A percentile compares a stretch with the other conserved stretches of the same genome.
These are phyloP conservation scores for Coemansia sp. DNA, from an alignment of 192 early-diverging fungal genomes.

Conservation along the genomic window DNA sequence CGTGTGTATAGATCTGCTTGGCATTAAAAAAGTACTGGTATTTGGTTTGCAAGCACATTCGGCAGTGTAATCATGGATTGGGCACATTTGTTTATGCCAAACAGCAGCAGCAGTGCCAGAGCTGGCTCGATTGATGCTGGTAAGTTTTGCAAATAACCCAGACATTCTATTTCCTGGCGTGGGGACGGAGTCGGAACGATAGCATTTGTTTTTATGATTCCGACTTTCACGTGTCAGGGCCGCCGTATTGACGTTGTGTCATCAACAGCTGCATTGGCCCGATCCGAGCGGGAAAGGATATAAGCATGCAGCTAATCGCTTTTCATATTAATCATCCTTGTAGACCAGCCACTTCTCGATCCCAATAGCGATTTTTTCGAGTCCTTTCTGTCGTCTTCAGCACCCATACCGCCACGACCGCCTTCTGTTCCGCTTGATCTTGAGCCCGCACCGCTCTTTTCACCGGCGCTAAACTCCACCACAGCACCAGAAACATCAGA, in stretches of 20 bases:
- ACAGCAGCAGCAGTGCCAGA: constrained; percentile 13
- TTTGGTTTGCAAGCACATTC: too few species aligned
- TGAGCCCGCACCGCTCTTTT: constrained; percentile 40
- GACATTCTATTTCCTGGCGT: too few species aligned
- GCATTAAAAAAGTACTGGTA: too few species aligned
- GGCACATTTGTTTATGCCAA: constrained; percentile 43
- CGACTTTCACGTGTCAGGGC: constrained; percentile 15
- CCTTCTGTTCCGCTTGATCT: constrained; percentile 49
- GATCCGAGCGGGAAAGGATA: too few species aligned
- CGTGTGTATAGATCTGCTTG: too few species aligned
- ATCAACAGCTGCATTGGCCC: too few species aligned
- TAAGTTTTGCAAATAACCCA: constrained; percentile 14
- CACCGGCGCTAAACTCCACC: constrained; percentile 7
- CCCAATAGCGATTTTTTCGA: constrained; percentile 46
- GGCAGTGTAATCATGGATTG: constrained; percentile 32
- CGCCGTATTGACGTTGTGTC: too few species aligned
- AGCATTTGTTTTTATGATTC: neutral
- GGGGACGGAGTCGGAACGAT: too few species aligned
- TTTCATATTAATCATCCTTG: neutral
- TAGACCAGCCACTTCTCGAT: constrained; percentile 42
- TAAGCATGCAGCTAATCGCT: too few species aligned
- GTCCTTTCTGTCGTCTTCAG: constrained; percentile 15
- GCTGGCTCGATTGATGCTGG: constrained; percentile 36
- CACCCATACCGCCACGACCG: constrained; percentile 30
- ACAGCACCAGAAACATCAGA: constrained; percentile 9